Percentiles rank a stretch among this genome's conserved stretches.
Conservation (phyloP, 768 basidiomycete species). For the Erythrobasidium yunnanense region DNA sequence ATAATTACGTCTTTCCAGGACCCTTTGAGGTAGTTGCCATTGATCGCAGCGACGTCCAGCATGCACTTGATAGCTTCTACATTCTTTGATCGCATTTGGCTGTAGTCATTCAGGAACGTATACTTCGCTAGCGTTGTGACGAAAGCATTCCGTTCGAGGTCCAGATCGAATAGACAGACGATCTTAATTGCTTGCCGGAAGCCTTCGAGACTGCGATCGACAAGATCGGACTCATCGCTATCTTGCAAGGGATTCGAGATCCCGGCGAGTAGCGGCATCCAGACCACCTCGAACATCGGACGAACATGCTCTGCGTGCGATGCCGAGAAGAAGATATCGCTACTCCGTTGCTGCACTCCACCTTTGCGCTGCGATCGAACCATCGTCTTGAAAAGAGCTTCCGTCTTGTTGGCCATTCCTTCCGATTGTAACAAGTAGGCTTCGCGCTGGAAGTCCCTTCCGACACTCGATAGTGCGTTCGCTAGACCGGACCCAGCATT, state of each 20-base stretch:
- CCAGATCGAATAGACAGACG: slow-evolving; percentile 92
- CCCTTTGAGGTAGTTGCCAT: slow-evolving; percentile 88
- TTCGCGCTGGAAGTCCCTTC: slow-evolving; percentile 87
- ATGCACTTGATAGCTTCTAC: slow-evolving; percentile 97
- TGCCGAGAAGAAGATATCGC: slow-evolving; percentile 87
- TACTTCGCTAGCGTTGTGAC: slow-evolving; percentile 93
- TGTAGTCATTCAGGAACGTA: slow-evolving; percentile 91
- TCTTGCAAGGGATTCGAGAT: slow-evolving; percentile 88
- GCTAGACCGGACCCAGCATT: slow-evolving; percentile 57
- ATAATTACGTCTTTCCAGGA: slow-evolving; percentile 94
- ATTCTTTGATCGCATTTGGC: slow-evolving; percentile 98
- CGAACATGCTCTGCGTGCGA: slow-evolving; percentile 91
- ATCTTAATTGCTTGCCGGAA: slow-evolving; percentile 95
- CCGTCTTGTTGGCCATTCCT: slow-evolving; percentile 92
- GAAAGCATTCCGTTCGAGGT: slow-evolving; percentile 95
- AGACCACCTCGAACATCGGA: slow-evolving; percentile 98
- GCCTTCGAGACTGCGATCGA: slow-evolving; percentile 84
- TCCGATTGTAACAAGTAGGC: slow-evolving; percentile 90
- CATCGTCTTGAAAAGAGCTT: slow-evolving; percentile 85
- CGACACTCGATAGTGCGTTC: slow-evolving; percentile 72
- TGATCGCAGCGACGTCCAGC: slow-evolving; percentile 86
- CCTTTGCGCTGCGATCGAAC: slow-evolving; percentile 80
- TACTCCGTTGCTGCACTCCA: slow-evolving; percentile 42
- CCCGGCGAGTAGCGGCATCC: slow-evolving; percentile 95
- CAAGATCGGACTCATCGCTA: slow-evolving; percentile 83